These are phyloP conservation scores for Voacanga thouarsii DNA, from an alignment of 257 asterid species.

Conservation along the genomic window DNA sequence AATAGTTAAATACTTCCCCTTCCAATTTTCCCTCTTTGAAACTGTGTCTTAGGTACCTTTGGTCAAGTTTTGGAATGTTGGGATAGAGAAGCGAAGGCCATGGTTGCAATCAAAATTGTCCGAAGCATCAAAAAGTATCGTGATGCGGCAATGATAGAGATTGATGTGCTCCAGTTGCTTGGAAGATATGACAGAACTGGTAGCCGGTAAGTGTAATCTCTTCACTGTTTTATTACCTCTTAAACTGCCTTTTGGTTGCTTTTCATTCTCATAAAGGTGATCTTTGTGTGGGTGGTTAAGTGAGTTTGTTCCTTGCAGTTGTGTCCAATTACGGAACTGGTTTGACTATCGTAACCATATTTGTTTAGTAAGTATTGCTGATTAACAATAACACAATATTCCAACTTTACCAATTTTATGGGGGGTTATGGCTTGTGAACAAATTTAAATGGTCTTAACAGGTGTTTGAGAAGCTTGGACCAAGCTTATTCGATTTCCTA, in stretches of 20 bases:
- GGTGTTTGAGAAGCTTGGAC: slow-evolving; percentile 70
- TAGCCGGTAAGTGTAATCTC: slow-evolving; percentile 39
- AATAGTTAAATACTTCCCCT: not conserved
- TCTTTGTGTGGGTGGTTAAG: slow-evolving; percentile 34
- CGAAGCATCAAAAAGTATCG: slow-evolving; percentile 54
- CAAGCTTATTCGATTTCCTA: slow-evolving; percentile 59
- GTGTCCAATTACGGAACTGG: slow-evolving; percentile 63
- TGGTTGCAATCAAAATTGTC: slow-evolving; percentile 49
- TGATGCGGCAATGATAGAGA: slow-evolving; percentile 51
- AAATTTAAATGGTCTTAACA: slow-evolving; percentile 44
- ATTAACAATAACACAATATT: slow-evolving; percentile 31
- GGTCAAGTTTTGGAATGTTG: slow-evolving; percentile 59
- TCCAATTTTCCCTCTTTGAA: slow-evolving; percentile 1
- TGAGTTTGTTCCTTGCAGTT: slow-evolving; percentile 52
- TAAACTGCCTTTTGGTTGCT: slow-evolving; percentile 3
- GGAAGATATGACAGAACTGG: slow-evolving; percentile 51
- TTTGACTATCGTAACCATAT: slow-evolving; percentile 61
- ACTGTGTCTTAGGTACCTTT: slow-evolving; percentile 38
- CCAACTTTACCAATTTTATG: slow-evolving; percentile 22
- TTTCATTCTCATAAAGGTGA: slow-evolving; percentile 20
- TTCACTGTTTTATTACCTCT: slow-evolving; percentile 4
- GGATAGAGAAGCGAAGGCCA: slow-evolving; percentile 44
- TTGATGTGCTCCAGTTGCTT: slow-evolving; percentile 54
- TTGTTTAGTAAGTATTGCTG: slow-evolving; percentile 50
- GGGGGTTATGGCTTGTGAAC: slow-evolving; percentile 43